Evolutionary conservation across 2,329 filamentous ascomycete species (phyloP).

Genomic region (Cladophialophora exuberans): DNA sequence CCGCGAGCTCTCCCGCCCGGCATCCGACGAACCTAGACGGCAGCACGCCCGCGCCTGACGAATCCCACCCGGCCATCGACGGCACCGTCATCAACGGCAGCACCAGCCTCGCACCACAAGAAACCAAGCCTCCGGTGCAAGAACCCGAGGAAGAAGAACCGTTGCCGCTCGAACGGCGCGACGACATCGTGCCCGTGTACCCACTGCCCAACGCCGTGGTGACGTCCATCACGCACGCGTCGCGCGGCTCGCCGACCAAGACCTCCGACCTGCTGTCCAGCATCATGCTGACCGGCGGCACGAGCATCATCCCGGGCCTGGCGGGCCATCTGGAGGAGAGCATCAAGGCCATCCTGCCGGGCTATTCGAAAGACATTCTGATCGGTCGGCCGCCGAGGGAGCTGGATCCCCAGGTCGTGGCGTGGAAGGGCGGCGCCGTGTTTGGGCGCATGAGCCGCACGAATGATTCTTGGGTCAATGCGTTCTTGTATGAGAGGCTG

Average conservation of each 20-base stretch:
- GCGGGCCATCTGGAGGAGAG: slow-evolving; percentile 81
- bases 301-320: slow-evolving; percentile 78
- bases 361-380: slow-evolving; percentile 68
- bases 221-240: slow-evolving; percentile 83
- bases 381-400: slow-evolving; percentile 78
- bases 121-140: slow-evolving; percentile 26
- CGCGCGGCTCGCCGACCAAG: slow-evolving; percentile 88
- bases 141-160: slow-evolving; percentile 38
- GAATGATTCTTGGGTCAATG: slow-evolving; percentile 94
- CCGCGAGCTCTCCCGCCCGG: slow-evolving; percentile 82
- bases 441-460: slow-evolving; percentile 84
- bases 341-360: slow-evolving; percentile 67
- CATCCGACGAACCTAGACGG: slow-evolving; percentile 55
- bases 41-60: no score
- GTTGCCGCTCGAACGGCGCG: slow-evolving; percentile 64
- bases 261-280: slow-evolving; percentile 85
- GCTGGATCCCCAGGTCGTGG: slow-evolving; percentile 94
- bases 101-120: slow-evolving; percentile 13
- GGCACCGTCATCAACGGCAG: slow-evolving; percentile 18
- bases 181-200: slow-evolving; percentile 78
- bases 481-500: slow-evolving; percentile 83
- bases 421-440: slow-evolving; percentile 96
- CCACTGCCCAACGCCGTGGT: slow-evolving; percentile 89
- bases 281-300: slow-evolving; percentile 89
- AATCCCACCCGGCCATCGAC: slow-evolving; percentile 43